A percentile compares a stretch with the other conserved stretches of the same genome.
Evolutionary conservation across 78 protist genomes (phyloP).

Genomic region (Chrysochromulina parva): DNA sequence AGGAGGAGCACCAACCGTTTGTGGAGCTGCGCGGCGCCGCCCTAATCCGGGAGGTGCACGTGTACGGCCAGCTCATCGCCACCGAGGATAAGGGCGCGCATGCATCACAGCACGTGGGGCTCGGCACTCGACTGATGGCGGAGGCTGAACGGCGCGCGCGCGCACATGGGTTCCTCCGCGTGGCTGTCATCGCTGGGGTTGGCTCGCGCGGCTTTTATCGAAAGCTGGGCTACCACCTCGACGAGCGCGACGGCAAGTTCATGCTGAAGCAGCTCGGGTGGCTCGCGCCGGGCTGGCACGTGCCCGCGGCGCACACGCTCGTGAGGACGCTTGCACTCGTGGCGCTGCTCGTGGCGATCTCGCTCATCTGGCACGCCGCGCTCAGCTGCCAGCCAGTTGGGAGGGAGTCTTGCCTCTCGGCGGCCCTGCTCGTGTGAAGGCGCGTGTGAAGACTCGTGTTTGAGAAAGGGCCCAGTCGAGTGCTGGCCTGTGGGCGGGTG

Average conservation of each 20-base stretch:
- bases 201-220: conserved; percentile 21
- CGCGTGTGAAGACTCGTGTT: too few species aligned
- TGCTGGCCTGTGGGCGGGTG: too few species aligned
- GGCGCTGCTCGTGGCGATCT: too few species aligned
- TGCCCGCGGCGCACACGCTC: too few species aligned
- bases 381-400: too few species aligned
- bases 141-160: neutral
- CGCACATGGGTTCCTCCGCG: neutral
- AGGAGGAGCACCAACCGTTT: neutral
- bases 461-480: too few species aligned
- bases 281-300: neutral
- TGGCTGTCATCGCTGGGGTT: neutral
- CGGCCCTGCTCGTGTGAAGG: too few species aligned
- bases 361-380: too few species aligned
- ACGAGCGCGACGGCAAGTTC: neutral
- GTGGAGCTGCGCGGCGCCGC: neutral
- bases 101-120: neutral
- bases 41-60: conserved; percentile 9
- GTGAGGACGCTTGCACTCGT: too few species aligned
- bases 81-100: neutral
- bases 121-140: neutral
- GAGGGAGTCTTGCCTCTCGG: too few species aligned
- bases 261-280: neutral
- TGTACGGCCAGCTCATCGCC: conserved; percentile 14
- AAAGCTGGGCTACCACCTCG: neutral